These are phyloP conservation scores for Rugosomyces carneus DNA, from an alignment of 1,284 basidiomycete genomes.

Conservation along the genomic window DNA sequence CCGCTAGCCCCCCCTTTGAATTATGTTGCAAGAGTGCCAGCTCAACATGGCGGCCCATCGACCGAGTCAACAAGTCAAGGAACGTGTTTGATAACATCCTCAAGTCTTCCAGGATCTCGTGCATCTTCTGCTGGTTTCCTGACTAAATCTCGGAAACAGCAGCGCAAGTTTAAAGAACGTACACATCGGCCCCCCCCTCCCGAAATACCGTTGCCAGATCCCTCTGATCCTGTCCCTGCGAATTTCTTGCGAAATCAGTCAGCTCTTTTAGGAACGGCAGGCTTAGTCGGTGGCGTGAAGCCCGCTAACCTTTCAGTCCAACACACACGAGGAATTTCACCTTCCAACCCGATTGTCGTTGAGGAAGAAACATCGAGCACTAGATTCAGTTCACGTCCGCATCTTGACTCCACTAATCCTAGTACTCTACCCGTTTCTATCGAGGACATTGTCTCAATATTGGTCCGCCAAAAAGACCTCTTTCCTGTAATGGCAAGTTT, in stretches of 20 bases:
- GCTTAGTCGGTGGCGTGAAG: conserved; percentile 58
- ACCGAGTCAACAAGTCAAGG: conserved; percentile 17
- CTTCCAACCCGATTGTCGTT: conserved; percentile 62
- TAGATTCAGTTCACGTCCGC: conserved; percentile 15
- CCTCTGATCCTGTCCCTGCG: conserved; percentile 51
- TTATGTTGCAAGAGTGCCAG: conserved; percentile 24
- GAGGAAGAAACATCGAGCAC: conserved; percentile 39
- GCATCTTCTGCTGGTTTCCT: conserved; percentile 18
- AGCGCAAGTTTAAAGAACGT: conserved; percentile 20
- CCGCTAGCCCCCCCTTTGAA: conserved; percentile 64
- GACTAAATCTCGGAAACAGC: conserved; percentile 20
- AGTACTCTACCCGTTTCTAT: conserved; percentile 37
- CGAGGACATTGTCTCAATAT: conserved; percentile 51
- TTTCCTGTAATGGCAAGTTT: conserved; percentile 58
- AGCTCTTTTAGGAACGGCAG: conserved; percentile 63
- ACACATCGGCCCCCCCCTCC: conserved; percentile 38
- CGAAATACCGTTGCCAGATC: conserved; percentile 52
- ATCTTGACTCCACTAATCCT: conserved; percentile 21
- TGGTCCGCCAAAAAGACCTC: conserved; percentile 60
- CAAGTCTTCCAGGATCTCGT: conserved; percentile 11
- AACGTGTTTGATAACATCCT: conserved; percentile 9
- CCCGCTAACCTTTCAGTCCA: conserved; percentile 42
- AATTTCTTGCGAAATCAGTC: conserved; percentile 69
- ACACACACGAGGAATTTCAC: conserved; percentile 42
- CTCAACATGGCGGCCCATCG: conserved; percentile 29